These are phyloP conservation scores for Blastomyces emzantsi DNA, from an alignment of 2,329 filamentous ascomycete genomes.

Conservation along the genomic window DNA sequence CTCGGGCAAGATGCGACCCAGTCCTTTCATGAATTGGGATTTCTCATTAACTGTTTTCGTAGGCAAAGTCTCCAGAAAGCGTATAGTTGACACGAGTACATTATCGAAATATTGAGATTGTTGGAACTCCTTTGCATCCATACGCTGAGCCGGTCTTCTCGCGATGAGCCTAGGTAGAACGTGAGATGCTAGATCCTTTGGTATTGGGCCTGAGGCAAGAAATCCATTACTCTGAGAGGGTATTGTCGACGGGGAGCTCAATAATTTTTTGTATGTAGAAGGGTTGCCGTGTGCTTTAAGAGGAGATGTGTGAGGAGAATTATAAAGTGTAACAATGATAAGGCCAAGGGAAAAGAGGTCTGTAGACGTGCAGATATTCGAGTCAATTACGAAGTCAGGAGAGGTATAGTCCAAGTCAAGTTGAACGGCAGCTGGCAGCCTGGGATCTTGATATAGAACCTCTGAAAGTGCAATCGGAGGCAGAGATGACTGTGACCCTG, in stretches of 20 bases:
- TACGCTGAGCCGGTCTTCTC: slow-evolving; percentile 72
- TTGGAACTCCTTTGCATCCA: slow-evolving; percentile 86
- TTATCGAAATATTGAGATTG: slow-evolving; percentile 96
- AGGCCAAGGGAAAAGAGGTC: slow-evolving; percentile 94
- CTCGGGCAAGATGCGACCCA: slow-evolving; percentile 77
- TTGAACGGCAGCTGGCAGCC: slow-evolving; percentile 73
- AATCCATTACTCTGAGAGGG: slow-evolving; percentile 79
- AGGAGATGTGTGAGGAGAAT: slow-evolving; percentile 84
- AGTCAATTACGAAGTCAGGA: slow-evolving; percentile 89
- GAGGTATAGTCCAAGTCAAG: slow-evolving; percentile 89
- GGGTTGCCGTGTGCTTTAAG: slow-evolving; percentile 71
- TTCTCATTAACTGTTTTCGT: slow-evolving; percentile 91
- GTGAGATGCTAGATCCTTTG: slow-evolving; percentile 63
- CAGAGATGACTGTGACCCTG: slow-evolving; percentile 64
- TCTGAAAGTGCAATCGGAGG: slow-evolving; percentile 74
- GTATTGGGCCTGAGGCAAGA: slow-evolving; percentile 67
- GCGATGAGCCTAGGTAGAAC: slow-evolving; percentile 83
- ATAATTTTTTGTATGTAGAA: slow-evolving; percentile 75
- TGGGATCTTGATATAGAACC: slow-evolving; percentile 72
- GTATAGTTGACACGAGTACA: slow-evolving; percentile 88
- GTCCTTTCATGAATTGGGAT: slow-evolving; percentile 77
- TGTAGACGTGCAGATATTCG: slow-evolving; percentile 69
- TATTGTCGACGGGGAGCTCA: slow-evolving; percentile 66
- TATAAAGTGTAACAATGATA: slow-evolving; percentile 82
- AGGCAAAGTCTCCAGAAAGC: slow-evolving; percentile 83